Percentiles rank a stretch among this genome's conserved stretches.
phyloP scores from a whole-genome alignment of 2,329 filamentous ascomycete genomes.

The Fusarium sp. region DNA sequence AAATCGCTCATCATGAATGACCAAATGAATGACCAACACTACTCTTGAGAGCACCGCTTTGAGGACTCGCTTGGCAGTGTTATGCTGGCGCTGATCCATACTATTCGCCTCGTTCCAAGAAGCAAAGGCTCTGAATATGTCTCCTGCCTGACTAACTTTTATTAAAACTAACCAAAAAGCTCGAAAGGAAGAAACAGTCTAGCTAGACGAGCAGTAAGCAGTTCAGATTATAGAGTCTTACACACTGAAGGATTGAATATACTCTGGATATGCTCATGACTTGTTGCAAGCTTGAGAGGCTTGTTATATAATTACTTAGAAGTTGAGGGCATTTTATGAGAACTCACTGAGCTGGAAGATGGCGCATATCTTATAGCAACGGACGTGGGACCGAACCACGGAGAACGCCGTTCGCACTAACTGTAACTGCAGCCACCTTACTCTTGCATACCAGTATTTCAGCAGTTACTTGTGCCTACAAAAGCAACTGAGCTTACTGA shows the following conservation, averaged over 20 bases:
- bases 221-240: neutral
- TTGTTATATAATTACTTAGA: neutral
- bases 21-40: neutral
- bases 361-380: no score
- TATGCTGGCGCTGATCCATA: neutral
- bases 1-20: neutral
- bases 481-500: neutral
- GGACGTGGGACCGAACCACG: neutral
- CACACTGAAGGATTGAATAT: neutral
- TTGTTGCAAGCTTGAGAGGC: accelerated
- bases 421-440: neutral
- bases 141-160: no score
- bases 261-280: neutral
- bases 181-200: no score
- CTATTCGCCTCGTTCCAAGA: no score
- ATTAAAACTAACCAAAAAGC: no score
- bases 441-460: neutral
- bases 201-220: neutral
- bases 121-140: no score
- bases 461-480: no score
- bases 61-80: neutral
- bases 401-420: neutral
- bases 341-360: no score
- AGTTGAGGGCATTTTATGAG: neutral
- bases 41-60: neutral